Conservation (phyloP, 2,329 filamentous ascomycete species). For the Nemania sp. region DNA sequence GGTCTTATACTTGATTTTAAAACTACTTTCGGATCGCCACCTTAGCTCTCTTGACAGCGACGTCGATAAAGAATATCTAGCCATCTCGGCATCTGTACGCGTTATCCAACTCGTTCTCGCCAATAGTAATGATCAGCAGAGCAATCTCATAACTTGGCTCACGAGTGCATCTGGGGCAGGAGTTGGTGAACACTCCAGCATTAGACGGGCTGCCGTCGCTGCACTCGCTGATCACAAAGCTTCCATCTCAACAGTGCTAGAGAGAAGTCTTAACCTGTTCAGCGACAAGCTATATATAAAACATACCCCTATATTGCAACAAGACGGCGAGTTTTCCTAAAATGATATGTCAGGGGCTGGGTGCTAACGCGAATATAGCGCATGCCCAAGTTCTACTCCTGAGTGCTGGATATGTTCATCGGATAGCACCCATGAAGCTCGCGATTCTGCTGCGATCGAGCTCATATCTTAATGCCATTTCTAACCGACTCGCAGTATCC, state of each 20-base stretch:
- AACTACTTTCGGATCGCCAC: slow-evolving; percentile 51
- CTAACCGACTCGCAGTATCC: slow-evolving; percentile 80
- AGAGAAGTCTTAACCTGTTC: slow-evolving; percentile 74
- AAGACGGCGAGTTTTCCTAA: slow-evolving; percentile 71
- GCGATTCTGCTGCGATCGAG: slow-evolving; percentile 72
- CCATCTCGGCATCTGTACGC: slow-evolving; percentile 62
- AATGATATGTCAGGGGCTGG: rapidly evolving
- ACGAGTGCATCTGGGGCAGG: slow-evolving; percentile 66
- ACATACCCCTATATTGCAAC: slow-evolving; percentile 81
- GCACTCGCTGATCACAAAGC: slow-evolving; percentile 58
- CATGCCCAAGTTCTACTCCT: slow-evolving; percentile 81
- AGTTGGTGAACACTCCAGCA: slow-evolving; percentile 64
- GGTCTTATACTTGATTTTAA: slow-evolving; percentile 47
- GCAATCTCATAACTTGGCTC: slow-evolving; percentile 67
- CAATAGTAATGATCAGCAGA: slow-evolving; percentile 53
- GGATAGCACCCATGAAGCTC: slow-evolving; percentile 67
- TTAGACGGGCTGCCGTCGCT: slow-evolving; percentile 69
- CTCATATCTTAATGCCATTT: slow-evolving; percentile 76
- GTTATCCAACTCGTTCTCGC: slow-evolving; percentile 57
- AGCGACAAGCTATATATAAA: slow-evolving; percentile 86
- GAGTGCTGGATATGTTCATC: slow-evolving; percentile 74
- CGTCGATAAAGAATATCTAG: slow-evolving; percentile 37
- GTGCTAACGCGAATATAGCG: slow-evolving; percentile 52
- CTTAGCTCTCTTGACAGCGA: slow-evolving; percentile 46
- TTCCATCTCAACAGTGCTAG: slow-evolving; percentile 60